These are phyloP conservation scores for Chenopodium formosanum DNA, from an alignment of 148 eudicot genomes.

Conservation along the genomic window DNA sequence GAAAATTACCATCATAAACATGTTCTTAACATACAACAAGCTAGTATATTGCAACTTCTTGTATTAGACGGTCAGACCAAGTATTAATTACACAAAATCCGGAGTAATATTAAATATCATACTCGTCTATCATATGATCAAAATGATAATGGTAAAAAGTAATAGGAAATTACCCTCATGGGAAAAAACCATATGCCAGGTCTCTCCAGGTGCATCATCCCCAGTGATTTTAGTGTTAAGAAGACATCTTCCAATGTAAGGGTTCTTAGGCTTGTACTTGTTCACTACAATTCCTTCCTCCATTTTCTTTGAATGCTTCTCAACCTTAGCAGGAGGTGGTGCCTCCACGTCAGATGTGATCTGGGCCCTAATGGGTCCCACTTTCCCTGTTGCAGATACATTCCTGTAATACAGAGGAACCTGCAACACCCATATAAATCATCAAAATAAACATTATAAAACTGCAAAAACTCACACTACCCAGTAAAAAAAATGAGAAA, in stretches of 20 bases:
- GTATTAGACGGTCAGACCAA: not conserved
- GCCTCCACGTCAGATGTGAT: slow-evolving; percentile 60
- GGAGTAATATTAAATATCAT: too few species aligned
- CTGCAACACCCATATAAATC: slow-evolving; percentile 31
- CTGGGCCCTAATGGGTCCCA: slow-evolving; percentile 68
- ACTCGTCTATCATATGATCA: not conserved
- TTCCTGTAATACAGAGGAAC: slow-evolving; percentile 55
- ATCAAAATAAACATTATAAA: not conserved
- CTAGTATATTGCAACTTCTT: not conserved
- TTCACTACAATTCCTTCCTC: slow-evolving; percentile 88
- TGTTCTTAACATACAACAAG: too few species aligned
- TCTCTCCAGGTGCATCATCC: slow-evolving; percentile 98
- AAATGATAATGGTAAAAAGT: too few species aligned
- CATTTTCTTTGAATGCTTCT: slow-evolving; percentile 75
- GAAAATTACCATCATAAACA: too few species aligned
- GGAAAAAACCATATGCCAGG: slow-evolving; percentile 97
- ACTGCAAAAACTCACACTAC: not conserved
- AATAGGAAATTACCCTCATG: slow-evolving; percentile 63
- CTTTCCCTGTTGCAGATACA: slow-evolving; percentile 49
- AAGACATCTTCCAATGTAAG: slow-evolving; percentile 78
- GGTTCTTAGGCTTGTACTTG: slow-evolving; percentile 88
- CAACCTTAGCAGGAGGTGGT: slow-evolving; percentile 58
- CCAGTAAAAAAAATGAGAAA: not conserved
- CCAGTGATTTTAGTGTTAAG: slow-evolving; percentile 93
- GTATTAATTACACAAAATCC: too few species aligned